Evolutionary conservation across 257 asterid genomes (phyloP).

Genomic region (Ligustrum vulgare): DNA sequence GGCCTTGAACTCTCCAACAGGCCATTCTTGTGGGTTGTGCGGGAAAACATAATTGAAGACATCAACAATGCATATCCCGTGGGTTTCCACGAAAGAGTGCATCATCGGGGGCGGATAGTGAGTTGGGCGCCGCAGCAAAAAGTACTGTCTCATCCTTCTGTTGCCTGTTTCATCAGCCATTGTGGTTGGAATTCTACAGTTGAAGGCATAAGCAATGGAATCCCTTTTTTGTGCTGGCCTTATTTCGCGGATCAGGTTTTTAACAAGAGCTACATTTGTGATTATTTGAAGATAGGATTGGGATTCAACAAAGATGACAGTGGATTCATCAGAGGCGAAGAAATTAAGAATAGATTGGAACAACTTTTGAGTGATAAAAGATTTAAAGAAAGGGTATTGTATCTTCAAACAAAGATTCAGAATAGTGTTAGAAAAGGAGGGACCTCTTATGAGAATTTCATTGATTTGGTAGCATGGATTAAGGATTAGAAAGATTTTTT

Average conservation of each 20-base stretch:
- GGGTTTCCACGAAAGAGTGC: constrained; percentile 7
- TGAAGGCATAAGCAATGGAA: constrained; percentile 20
- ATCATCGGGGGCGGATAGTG: constrained; percentile 14
- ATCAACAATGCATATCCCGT: constrained; percentile 15
- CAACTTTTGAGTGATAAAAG: neutral
- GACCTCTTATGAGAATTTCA: constrained; percentile 10
- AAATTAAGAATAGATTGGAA: constrained; percentile 9
- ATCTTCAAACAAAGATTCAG: constrained; percentile 11
- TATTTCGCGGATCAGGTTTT: constrained; percentile 17
- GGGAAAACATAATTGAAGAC: constrained; percentile 32
- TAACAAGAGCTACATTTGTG: constrained; percentile 14
- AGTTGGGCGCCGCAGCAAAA: constrained; percentile 25
- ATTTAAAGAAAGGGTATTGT: constrained; percentile 3
- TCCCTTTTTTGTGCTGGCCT: constrained; percentile 22
- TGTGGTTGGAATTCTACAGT: constrained; percentile 28
- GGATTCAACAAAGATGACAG: constrained; percentile 5
- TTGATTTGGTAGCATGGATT: neutral
- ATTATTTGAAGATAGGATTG: constrained; percentile 22
- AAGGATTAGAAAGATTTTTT: too few relatives aligned
- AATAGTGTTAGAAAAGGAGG: constrained; percentile 11
- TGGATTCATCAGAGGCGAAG: neutral
- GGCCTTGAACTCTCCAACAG: constrained; percentile 27
- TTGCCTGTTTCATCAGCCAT: constrained; percentile 17
- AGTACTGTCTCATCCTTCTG: constrained; percentile 10
- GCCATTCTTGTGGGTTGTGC: constrained; percentile 51